Evolutionary conservation across 148 eudicot species (phyloP), one percentile per base, ranked within the genome.

Genomic region (Arctostaphylos glauca): DNA sequence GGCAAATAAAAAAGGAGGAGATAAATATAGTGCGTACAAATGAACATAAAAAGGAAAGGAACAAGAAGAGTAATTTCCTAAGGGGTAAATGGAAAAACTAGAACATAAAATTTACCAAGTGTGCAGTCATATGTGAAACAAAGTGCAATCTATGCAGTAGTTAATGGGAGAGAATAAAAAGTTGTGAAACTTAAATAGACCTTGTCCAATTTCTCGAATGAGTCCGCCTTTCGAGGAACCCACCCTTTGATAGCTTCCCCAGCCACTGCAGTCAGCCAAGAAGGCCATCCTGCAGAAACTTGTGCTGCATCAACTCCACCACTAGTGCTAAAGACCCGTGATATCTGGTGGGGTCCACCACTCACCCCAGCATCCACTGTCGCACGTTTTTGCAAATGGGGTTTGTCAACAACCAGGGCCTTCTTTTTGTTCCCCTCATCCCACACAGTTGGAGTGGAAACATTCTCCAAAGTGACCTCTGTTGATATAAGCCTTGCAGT

Each of bases 221-320:
- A 91, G 31, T 91, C 95, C 18, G 92, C 93, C 78, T 80, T 89
- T 68, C 93, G 87, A 76, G 95, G 95, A 68, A 87, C 79, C 93
- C 91, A 92, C 47, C 95, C 95, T 82, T 83, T 91, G 82, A 92
- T 89, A 67, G 95, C 93, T 86, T 92, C 95, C 72, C 93, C 95
- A 74, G 95, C 95, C 76, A 91, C 95, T n/a, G 91, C 84, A 80
- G 88, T 88, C 67, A 92, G 83, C 95, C 95, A 92, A 59, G 91
- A 82, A 12, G 95, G 95, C 95, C 95, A 92, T 41, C 93, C 95
- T 60, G 93, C 92, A 80, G 87, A 83, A 81, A 82, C 90, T 78
- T 88, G 90, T 68, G 88, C 85, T 70, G 86, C 90, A 82, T 88
- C 90, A 83, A 86, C 88, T 54, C 91, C 95, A 77, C 87, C 87